phyloP scores from a whole-genome alignment of 1,284 basidiomycete genomes.

The Pterulicium gracile region DNA sequence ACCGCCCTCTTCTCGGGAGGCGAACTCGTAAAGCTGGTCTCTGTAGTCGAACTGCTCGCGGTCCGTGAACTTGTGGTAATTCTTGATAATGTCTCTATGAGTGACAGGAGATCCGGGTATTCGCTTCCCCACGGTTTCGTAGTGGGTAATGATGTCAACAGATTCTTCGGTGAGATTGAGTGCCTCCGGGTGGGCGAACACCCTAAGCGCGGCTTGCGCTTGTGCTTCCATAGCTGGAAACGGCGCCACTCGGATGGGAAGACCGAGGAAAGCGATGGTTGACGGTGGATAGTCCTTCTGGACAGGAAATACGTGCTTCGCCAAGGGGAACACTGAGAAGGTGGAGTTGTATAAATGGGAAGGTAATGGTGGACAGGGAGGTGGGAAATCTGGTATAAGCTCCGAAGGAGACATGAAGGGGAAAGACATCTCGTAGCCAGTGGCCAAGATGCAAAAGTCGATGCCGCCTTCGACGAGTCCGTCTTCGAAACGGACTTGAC shows the following conservation, averaged over 20 bases:
- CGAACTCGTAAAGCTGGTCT: slow-evolving; percentile 43
- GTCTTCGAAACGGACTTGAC: slow-evolving; percentile 48
- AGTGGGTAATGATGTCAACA: slow-evolving; percentile 34
- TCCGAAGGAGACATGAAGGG: slow-evolving; percentile 42
- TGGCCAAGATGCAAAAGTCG: slow-evolving; percentile 59
- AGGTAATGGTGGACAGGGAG: slow-evolving; percentile 35
- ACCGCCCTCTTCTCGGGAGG: slow-evolving; percentile 14
- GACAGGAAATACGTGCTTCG: slow-evolving; percentile 39
- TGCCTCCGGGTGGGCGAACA: slow-evolving; percentile 36
- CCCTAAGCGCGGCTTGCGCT: slow-evolving; percentile 42
- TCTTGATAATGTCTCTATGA: slow-evolving; percentile 30
- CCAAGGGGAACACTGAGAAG: slow-evolving; percentile 53
- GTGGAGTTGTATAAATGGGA: slow-evolving; percentile 47
- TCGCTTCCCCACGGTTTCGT: slow-evolving; percentile 25
- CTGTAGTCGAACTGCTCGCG: slow-evolving; percentile 60
- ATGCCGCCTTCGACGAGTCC: slow-evolving; percentile 41
- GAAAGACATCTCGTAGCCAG: slow-evolving; percentile 56
- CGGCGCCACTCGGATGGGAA: slow-evolving; percentile 44
- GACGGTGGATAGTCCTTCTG: slow-evolving; percentile 34
- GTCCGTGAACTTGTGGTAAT: slow-evolving; percentile 41
- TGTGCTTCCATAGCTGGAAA: slow-evolving; percentile 63
- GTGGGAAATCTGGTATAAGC: slow-evolving; percentile 24
- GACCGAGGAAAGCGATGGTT: slow-evolving; percentile 54
- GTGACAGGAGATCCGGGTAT: slow-evolving; percentile 17
- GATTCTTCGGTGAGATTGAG: slow-evolving; percentile 39